Evolutionary conservation across 1,284 basidiomycete species (phyloP).

Genomic region (Ceratobasidium sp.): DNA sequence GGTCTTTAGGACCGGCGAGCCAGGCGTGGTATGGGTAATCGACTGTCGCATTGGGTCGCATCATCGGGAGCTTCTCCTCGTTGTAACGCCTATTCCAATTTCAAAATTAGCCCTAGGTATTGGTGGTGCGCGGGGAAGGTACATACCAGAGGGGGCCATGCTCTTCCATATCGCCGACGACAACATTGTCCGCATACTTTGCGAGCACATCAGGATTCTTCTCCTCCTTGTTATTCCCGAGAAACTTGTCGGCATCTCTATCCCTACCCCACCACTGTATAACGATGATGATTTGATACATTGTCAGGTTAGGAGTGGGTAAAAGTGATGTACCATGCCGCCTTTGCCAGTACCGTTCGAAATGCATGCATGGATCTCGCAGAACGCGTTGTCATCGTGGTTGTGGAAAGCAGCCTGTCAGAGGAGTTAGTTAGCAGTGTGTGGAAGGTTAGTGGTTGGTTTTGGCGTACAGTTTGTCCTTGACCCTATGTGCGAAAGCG

Average conservation of each 20-base stretch:
- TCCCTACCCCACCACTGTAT: conserved; percentile 8
- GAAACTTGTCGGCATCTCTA: background rate
- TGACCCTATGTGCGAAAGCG: background rate
- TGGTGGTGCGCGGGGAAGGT: no score
- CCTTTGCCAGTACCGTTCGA: conserved; percentile 23
- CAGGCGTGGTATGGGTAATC: conserved; percentile 2
- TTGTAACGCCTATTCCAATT: background rate
- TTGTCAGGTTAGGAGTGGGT: background rate
- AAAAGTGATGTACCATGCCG: conserved; percentile 13
- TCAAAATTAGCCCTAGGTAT: no score
- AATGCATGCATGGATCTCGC: conserved; percentile 32
- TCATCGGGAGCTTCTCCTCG: background rate
- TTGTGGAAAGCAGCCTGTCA: conserved; percentile 43
- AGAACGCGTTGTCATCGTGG: conserved; percentile 21
- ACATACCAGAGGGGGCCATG: conserved; percentile 11
- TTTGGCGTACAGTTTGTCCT: conserved; percentile 2
- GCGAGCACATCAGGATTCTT: background rate
- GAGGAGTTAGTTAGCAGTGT: background rate
- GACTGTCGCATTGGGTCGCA: background rate
- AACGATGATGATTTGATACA: background rate
- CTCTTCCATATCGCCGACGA: conserved; percentile 4
- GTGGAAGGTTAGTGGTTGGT: background rate
- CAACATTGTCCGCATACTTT: background rate
- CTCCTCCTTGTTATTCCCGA: background rate
- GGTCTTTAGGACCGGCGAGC: background rate